These are phyloP conservation scores for Talaromyces sp. DNA, from an alignment of 2,329 filamentous ascomycete species.

Conservation along the genomic window DNA sequence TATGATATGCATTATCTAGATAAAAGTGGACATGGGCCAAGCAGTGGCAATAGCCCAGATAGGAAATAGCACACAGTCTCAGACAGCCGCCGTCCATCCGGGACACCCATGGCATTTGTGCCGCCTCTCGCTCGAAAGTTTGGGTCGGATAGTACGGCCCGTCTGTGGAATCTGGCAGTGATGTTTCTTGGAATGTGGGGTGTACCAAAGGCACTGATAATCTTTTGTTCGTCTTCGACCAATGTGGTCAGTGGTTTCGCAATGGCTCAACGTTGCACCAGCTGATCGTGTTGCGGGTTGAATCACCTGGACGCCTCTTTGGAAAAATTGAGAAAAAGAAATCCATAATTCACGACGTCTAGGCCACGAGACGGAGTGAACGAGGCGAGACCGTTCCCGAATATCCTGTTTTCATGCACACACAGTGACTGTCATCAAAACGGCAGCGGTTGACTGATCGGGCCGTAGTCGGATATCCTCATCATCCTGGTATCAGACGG, in stretches of 20 bases:
- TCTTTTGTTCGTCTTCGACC: neutral
- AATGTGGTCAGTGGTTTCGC: neutral
- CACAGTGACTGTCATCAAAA: neutral
- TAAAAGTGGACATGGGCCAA: neutral
- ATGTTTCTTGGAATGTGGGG: slow-evolving; percentile 13
- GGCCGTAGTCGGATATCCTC: slow-evolving; percentile 1
- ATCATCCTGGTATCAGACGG: neutral
- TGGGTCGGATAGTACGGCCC: slow-evolving; percentile 15
- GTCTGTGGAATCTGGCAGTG: neutral
- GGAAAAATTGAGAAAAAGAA: neutral
- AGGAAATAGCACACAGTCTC: neutral
- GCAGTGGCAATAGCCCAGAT: neutral
- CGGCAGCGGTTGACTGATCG: neutral
- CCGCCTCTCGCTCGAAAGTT: neutral
- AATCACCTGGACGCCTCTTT: too few species aligned
- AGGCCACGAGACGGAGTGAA: slow-evolving; percentile 3
- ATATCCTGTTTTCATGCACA: neutral
- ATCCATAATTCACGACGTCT: neutral
- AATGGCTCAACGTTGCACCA: neutral
- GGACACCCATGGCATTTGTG: slow-evolving; percentile 1
- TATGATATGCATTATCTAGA: neutral
- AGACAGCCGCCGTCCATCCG: neutral
- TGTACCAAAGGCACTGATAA: neutral
- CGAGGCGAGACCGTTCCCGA: neutral
- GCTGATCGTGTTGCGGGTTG: neutral